Evolutionary conservation across 192 early-diverging fungal genomes (phyloP).

Genomic region (Umbelopsis sp.): DNA sequence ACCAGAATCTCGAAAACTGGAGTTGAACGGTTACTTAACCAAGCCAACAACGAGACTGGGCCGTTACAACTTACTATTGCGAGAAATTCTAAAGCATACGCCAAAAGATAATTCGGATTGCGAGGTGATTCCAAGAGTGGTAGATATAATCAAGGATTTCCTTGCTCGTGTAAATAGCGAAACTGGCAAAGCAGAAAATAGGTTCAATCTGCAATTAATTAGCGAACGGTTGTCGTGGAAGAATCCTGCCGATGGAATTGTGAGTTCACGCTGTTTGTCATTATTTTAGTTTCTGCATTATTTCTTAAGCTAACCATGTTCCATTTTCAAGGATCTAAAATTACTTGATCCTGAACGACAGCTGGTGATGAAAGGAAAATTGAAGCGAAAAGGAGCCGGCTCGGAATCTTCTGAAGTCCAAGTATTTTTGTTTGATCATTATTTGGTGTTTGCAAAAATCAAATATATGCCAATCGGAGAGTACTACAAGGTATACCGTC

Average conservation of each 20-base stretch:
- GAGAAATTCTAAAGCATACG: constrained; percentile 79
- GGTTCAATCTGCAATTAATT: constrained; percentile 78
- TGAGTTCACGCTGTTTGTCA: constrained; percentile 11
- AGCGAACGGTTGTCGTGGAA: constrained; percentile 68
- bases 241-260: constrained; percentile 26
- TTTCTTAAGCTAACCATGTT: neutral
- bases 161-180: constrained; percentile 82
- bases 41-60: constrained; percentile 90
- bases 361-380: constrained; percentile 77
- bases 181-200: constrained; percentile 88
- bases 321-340: constrained; percentile 64
- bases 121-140: constrained; percentile 66
- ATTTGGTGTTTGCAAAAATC: constrained; percentile 75
- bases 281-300: neutral
- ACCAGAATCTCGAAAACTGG: constrained; percentile 81
- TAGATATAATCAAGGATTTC: constrained; percentile 72
- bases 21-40: constrained; percentile 84
- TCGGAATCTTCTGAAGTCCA: constrained; percentile 69
- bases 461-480: constrained; percentile 63
- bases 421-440: constrained; percentile 90
- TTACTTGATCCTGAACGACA: constrained; percentile 72
- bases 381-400: constrained; percentile 65
- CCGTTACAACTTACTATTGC: constrained; percentile 82
- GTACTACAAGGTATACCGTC: constrained; percentile 62
- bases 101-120: constrained; percentile 77